Percentiles rank a stretch among this genome's conserved stretches.
These are phyloP conservation scores for Leishmania aethiopica DNA, from an alignment of 208 protist genomes.

Conservation along the genomic window DNA sequence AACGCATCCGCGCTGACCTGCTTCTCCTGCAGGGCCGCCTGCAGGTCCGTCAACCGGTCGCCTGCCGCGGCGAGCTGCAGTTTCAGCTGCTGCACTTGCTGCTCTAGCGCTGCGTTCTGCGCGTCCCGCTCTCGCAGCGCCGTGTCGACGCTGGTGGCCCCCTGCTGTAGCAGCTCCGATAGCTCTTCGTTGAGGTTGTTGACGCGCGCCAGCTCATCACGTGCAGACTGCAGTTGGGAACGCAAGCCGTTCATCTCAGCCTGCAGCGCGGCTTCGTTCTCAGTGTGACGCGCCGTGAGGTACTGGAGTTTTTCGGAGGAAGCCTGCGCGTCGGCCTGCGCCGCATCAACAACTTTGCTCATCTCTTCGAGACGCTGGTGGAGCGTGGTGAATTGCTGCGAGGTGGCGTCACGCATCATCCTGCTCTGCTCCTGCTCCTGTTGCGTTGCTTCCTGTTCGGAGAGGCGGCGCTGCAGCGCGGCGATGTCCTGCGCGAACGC, in stretches of 20 bases:
- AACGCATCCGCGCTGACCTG: constrained; percentile 15
- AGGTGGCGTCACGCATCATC: constrained; percentile 26
- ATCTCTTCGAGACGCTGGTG: constrained; percentile 37
- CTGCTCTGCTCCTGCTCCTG: constrained; percentile 24
- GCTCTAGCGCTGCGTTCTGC: constrained; percentile 28
- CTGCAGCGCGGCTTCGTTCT: constrained; percentile 12
- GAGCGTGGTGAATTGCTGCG: constrained; percentile 29
- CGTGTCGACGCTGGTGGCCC: constrained; percentile 50
- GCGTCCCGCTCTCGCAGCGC: constrained; percentile 40
- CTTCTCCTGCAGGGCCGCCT: constrained; percentile 19
- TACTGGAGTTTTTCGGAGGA: constrained; percentile 20
- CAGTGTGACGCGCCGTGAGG: constrained; percentile 6
- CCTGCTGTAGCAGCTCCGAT: constrained; percentile 47
- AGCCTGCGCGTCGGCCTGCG: constrained; percentile 32
- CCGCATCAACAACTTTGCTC: constrained; percentile 28
- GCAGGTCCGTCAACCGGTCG: constrained; percentile 28
- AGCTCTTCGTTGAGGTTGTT: constrained; percentile 46
- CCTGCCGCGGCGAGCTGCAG: constrained; percentile 32
- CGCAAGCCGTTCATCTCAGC: constrained; percentile 13
- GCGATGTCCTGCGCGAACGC: constrained; percentile 36
- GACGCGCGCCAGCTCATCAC: constrained; percentile 25
- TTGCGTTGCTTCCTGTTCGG: constrained; percentile 24
- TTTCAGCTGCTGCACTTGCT: constrained; percentile 38
- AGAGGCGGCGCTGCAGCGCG: constrained; percentile 22
- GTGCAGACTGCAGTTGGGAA: constrained; percentile 23